These are phyloP conservation scores for Rubia tinctorum DNA, from an alignment of 305 asterid species.

Conservation along the genomic window DNA sequence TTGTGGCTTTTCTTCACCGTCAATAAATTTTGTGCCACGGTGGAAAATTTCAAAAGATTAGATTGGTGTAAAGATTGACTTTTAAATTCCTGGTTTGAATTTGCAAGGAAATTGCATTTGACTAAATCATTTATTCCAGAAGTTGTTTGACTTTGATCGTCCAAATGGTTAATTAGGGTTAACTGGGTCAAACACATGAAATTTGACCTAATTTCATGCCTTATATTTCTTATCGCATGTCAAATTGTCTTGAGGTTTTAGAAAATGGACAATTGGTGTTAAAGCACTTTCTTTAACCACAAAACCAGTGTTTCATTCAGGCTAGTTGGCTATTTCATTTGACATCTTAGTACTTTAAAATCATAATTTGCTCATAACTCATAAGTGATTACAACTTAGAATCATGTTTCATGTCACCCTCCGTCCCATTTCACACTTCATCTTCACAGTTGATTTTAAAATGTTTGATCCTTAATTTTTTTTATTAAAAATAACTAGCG, in stretches of 20 bases:
- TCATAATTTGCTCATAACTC: background rate
- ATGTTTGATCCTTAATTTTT: too few relatives aligned
- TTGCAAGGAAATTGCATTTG: background rate
- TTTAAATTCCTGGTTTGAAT: background rate
- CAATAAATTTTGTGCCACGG: slow-evolving; percentile 3
- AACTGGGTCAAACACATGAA: background rate
- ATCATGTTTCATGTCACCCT: background rate
- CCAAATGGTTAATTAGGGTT: background rate
- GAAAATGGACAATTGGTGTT: background rate
- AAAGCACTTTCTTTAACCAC: background rate
- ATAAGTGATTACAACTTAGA: background rate
- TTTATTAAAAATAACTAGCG: too few relatives aligned
- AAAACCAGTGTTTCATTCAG: background rate
- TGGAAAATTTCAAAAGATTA: background rate
- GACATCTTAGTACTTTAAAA: background rate
- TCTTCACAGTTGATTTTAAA: too few relatives aligned
- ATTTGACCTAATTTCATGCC: background rate
- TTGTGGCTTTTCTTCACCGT: slow-evolving; percentile 2
- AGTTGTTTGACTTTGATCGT: background rate
- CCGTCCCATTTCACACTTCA: too few relatives aligned
- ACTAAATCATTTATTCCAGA: background rate
- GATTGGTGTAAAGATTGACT: background rate
- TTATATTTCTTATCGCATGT: background rate
- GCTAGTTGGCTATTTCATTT: background rate
- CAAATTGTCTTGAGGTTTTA: background rate